Conservation (phyloP, 768 basidiomycete species). For the Phylloporus arenicola region DNA sequence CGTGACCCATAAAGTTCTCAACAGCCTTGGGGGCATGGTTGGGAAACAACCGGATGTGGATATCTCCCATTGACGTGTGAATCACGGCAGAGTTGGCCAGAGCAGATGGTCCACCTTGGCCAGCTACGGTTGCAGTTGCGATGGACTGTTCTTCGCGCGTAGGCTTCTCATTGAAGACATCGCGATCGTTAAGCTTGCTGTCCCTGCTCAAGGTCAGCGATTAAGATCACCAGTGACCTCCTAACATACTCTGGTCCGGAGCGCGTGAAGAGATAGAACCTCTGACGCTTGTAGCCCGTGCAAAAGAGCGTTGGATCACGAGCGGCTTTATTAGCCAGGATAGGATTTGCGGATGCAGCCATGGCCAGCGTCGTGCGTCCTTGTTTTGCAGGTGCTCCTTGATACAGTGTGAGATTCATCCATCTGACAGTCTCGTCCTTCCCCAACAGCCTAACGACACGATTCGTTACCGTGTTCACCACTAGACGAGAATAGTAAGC, state of each 20-base stretch:
- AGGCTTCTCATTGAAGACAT: slow-evolving; percentile 97
- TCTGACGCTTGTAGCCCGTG: slow-evolving; percentile 85
- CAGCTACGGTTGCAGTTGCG: slow-evolving; percentile 52
- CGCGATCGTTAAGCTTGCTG: slow-evolving; percentile 81
- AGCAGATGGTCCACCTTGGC: slow-evolving; percentile 56
- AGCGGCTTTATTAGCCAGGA: slow-evolving; percentile 71
- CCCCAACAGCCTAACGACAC: too few relatives aligned
- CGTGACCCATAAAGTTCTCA: slow-evolving; percentile 95
- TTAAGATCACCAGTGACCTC: not conserved
- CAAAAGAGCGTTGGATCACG: slow-evolving; percentile 91
- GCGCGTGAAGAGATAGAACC: slow-evolving; percentile 94
- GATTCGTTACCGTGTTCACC: too few relatives aligned
- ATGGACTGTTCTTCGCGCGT: slow-evolving; percentile 93
- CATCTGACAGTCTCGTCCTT: slow-evolving; percentile 93
- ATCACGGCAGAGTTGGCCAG: slow-evolving; percentile 80
- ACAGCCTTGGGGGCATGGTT: slow-evolving; percentile 91
- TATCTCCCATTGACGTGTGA: slow-evolving; percentile 94
- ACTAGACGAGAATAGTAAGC: too few relatives aligned
- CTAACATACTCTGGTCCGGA: slow-evolving; percentile 80
- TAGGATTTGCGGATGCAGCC: too few relatives aligned
- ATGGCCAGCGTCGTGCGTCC: too few relatives aligned
- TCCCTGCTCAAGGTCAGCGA: slow-evolving; percentile 45
- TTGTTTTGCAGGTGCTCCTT: slow-evolving; percentile 90
- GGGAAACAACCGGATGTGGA: slow-evolving; percentile 85
- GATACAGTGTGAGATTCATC: slow-evolving; percentile 84